Base-by-base conservation (phyloP, 2,329 filamentous ascomycete species). In the Zopfia rhizophila region DNA sequence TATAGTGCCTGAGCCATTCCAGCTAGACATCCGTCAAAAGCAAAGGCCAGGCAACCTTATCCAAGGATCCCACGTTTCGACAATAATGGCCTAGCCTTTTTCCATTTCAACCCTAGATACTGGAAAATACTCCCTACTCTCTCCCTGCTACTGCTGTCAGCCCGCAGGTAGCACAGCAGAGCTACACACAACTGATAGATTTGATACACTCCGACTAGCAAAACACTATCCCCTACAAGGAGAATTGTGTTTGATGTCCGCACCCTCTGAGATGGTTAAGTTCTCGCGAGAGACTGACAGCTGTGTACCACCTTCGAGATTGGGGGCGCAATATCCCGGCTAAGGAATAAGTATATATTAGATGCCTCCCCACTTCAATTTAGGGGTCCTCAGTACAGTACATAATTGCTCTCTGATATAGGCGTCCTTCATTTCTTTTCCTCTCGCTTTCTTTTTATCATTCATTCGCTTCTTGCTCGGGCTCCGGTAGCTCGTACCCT, bases 401-500 rank as follows among this genome's bases (percentile, higher is more conserved):
- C 37, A 30, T 28, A 42, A 45, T 51, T 38, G 13, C 33, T 31
- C n/a, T 19, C 29, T 47, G 23, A 21, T 31, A 36, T 47, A n/a
- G n/a, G n/a, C n/a, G n/a, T n/a, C 36, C 22, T 21, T 37, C 19
- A 47, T 28, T 14, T 37, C 29, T 44, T 43, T 47, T 38, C 27
- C 31, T 28, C 32, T 53, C 40, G n/a, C n/a, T n/a, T 33, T 30
- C 47, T 47, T 30, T 53, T 53, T 49, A 41, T 44, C 52, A 53
- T 40, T 36, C 46, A 37, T 58, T 61, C 52, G 23, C 52, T 65
- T 60, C 53, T 58, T 42, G n/a, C n/a, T n/a, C 24, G 47, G 31
- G 66, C 66, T 66, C 66, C 53, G 65, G 66, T 46, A 70, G 67
- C 66, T 63, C 54, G 23, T 41, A 38, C 32, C 35, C 25, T 39